phyloP scores from a whole-genome alignment of 768 basidiomycete species.

The Lentinula lateritia region DNA sequence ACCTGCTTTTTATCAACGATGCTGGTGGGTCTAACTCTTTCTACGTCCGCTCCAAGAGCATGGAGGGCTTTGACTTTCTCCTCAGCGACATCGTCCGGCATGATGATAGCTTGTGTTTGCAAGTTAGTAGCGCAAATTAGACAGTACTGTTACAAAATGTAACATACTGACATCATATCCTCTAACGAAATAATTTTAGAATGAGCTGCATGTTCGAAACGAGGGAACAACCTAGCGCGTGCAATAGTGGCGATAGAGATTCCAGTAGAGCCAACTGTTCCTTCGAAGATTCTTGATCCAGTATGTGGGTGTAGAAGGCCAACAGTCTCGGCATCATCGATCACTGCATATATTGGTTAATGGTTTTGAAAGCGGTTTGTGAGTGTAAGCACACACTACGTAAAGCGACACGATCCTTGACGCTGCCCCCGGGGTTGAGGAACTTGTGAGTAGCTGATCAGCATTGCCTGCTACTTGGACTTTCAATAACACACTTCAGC shows the following conservation, averaged over 20 bases:
- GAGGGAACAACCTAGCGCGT: constrained; percentile 59
- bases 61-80: constrained; percentile 86
- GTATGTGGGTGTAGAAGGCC: constrained; percentile 83
- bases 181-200: constrained; percentile 30
- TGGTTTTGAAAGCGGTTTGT: neutral
- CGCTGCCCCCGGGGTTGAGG: constrained; percentile 94
- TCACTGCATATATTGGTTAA: constrained; percentile 50
- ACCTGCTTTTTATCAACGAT: constrained; percentile 97
- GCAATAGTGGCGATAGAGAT: constrained; percentile 96
- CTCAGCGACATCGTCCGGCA: constrained; percentile 84
- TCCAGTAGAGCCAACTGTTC: constrained; percentile 93
- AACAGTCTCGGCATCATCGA: constrained; percentile 84
- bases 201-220: neutral
- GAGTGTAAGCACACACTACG: constrained; percentile 52
- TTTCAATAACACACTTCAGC: constrained; percentile 66
- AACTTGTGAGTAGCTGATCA: constrained; percentile 44
- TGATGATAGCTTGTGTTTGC: constrained; percentile 63
- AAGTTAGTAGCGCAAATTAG: constrained; percentile 1
- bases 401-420: constrained; percentile 96
- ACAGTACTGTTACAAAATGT: neutral
- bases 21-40: constrained; percentile 87
- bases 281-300: constrained; percentile 92
- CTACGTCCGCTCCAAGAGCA: constrained; percentile 84
- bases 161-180: constrained; percentile 82
- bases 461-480: no score